Evolutionary conservation across 192 early-diverging fungal genomes (phyloP), one percentile per base, ranked within the genome.

Genomic region (Coemansia sp.): DNA sequence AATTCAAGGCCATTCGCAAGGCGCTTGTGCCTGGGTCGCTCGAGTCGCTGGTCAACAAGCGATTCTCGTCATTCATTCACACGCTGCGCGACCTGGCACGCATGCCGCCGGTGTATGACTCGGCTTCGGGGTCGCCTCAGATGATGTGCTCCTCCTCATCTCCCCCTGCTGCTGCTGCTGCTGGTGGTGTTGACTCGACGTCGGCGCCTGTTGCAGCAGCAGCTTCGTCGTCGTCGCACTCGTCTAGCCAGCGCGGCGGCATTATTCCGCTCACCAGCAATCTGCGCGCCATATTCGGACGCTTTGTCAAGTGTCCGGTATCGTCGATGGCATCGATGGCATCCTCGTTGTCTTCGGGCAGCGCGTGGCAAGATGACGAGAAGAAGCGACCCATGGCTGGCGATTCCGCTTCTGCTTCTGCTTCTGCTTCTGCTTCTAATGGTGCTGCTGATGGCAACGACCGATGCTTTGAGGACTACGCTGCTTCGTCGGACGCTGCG

Each of bases 261-360:
- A 43, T 37, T 7, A 79, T 79, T n/a, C 72, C 72, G 50, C 62
- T 82, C 26, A 76, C 74, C 39, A 77, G 68, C 68, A 77, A 72
- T 18, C 43, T 72, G 40, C 70, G 68, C 37, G 71, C 70, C 1
- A 76, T 82, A 13, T 76, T 82, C 50, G 78, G 74, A 8, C 43
- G 60, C 18, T 16, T 53, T 6, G 21, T 65, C 15, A 63, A 41
- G 32, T 32, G 32, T 2, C 32, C 32, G 1, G 32, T 32, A 32
- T 32, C 32, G 32, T 32, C 32, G 4, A 32, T 32, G 32, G 32
- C 32, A 32, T 32, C 32, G 3, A 32, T 32, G 32, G 32, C 32
- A 41, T 59, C 57, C 3, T 59, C 57, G n/a, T 59, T 38, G 9
- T 59, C 57, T n/a, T 59, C 56, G 6, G 47, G 47, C 47, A 48